Percentiles rank a stretch among this genome's conserved stretches.
These are phyloP conservation scores for Stropharia rugosoannulata DNA, from an alignment of 768 basidiomycete species.

Conservation along the genomic window DNA sequence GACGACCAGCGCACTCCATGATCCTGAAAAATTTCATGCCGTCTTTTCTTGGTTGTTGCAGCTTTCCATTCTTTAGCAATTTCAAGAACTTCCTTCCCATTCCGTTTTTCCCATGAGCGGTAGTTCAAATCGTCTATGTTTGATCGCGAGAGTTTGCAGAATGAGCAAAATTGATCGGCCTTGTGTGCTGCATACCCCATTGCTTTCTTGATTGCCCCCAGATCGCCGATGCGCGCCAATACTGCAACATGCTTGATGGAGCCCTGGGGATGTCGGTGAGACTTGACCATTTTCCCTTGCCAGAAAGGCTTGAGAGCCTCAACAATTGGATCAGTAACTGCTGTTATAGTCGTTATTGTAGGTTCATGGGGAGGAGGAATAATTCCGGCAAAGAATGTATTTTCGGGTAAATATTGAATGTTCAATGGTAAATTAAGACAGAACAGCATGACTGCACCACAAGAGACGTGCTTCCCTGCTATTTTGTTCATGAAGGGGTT, in stretches of 20 bases:
- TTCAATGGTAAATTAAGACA: conserved; percentile 34
- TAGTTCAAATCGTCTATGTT: neutral
- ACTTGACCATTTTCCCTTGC: neutral
- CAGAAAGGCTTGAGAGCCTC: neutral
- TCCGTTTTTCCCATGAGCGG: too few species aligned
- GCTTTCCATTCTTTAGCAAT: too few species aligned
- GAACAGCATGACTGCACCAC: conserved; percentile 26
- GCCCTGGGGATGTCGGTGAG: neutral
- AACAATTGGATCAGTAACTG: conserved; percentile 17
- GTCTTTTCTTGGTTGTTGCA: too few species aligned
- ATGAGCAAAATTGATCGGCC: neutral
- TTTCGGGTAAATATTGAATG: conserved; percentile 27
- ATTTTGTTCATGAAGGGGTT: conserved; percentile 33
- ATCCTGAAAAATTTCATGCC: too few species aligned
- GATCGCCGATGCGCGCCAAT: neutral
- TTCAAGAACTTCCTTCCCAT: too few species aligned
- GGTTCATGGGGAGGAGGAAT: conserved; percentile 32
- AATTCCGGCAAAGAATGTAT: conserved; percentile 30
- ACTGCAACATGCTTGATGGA: neutral
- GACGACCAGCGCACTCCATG: conserved; percentile 27
- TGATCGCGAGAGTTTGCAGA: neutral
- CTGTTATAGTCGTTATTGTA: conserved; percentile 14
- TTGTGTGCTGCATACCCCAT: neutral
- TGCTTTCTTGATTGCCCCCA: neutral
- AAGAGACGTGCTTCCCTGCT: conserved; percentile 20